These are phyloP conservation scores for Cicer bijugum DNA, from an alignment of 306 rosid genomes.

Conservation along the genomic window DNA sequence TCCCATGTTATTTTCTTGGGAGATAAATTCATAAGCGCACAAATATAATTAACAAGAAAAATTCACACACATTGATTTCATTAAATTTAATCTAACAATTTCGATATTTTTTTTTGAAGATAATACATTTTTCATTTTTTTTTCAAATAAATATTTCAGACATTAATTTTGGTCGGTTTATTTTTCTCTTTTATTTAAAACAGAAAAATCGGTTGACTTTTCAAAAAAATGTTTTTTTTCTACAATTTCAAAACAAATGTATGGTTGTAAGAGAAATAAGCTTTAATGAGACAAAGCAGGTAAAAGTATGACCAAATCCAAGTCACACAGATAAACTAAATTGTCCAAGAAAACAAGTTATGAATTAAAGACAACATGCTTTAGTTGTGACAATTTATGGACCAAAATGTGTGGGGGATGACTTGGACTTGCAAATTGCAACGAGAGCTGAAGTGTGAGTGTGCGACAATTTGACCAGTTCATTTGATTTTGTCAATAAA, in stretches of 20 bases:
- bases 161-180: background rate
- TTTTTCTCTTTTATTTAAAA: background rate
- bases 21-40: background rate
- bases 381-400: constrained; percentile 16
- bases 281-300: background rate
- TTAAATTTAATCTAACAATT: no score
- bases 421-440: constrained; percentile 4
- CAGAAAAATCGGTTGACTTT: background rate
- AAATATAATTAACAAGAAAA: background rate
- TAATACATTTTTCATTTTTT: background rate
- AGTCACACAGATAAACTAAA: constrained; percentile 17
- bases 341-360: background rate
- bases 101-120: no score
- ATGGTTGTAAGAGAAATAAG: background rate
- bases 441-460: background rate
- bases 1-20: background rate
- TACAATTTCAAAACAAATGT: background rate
- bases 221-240: background rate
- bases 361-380: constrained; percentile 14
- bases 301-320: constrained; percentile 13
- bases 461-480: constrained; percentile 39
- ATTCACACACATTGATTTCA: no score
- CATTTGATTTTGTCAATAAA: background rate
- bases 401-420: constrained; percentile 3
- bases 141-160: background rate